Evolutionary conservation across 2,329 filamentous ascomycete species (phyloP).

Genomic region (Amauroascus verrucosus): DNA sequence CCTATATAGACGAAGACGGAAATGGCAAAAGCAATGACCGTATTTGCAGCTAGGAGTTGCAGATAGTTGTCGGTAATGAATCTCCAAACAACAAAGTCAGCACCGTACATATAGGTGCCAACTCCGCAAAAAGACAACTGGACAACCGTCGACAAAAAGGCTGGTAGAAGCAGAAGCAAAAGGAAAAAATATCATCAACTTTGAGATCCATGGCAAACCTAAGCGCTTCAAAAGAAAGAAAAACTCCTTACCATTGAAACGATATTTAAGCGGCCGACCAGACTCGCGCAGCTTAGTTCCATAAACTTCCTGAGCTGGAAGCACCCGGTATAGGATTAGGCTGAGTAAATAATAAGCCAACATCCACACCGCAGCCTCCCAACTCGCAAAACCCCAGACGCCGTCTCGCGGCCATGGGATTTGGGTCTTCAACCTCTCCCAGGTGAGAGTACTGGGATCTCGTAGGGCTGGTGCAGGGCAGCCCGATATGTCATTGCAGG

Average conservation of each 20-base stretch:
- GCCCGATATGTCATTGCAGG: conserved; percentile 86
- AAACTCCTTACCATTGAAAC: conserved; percentile 57
- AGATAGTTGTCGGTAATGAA: conserved; percentile 88
- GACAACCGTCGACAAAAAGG: conserved; percentile 63
- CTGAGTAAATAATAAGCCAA: conserved; percentile 70
- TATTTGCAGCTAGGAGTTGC: conserved; percentile 72
- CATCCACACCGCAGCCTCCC: conserved; percentile 57
- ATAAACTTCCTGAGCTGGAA: conserved; percentile 62
- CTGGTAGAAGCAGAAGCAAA: conserved; percentile 35
- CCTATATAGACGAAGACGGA: conserved; percentile 70
- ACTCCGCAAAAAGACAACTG: conserved; percentile 61
- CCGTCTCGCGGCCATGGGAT: conserved; percentile 71
- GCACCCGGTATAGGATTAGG: conserved; percentile 60
- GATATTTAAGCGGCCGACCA: conserved; percentile 62
- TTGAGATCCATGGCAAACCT: too few relatives aligned
- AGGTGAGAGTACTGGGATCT: conserved; percentile 57
- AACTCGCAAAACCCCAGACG: conserved; percentile 58
- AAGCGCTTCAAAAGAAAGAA: too few relatives aligned
- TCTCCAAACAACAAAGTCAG: conserved; percentile 78
- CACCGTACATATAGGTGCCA: conserved; percentile 66
- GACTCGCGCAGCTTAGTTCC: conserved; percentile 62
- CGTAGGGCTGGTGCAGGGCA: conserved; percentile 79
- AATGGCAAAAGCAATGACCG: conserved; percentile 62
- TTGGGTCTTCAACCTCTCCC: conserved; percentile 65
- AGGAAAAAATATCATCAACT: too few relatives aligned